phyloP scores from a whole-genome alignment of 306 rosid species.

The Lathyrus oleraceus region DNA sequence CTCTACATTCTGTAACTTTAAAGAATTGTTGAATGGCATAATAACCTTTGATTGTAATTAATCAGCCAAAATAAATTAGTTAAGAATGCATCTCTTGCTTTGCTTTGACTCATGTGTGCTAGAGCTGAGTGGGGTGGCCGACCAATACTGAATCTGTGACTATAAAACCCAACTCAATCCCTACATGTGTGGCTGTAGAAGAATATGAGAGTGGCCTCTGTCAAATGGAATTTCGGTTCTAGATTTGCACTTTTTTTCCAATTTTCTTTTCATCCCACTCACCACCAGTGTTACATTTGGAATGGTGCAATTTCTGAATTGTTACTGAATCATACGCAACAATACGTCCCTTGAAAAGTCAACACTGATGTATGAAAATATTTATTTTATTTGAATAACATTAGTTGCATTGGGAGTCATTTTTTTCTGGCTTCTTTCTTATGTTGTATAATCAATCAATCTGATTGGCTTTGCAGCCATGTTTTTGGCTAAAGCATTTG shows the following conservation, averaged over 20 bases:
- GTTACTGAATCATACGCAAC: not conserved
- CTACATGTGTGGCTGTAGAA: not conserved
- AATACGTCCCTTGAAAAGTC: not conserved
- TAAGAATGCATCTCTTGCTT: slow-evolving; percentile 8
- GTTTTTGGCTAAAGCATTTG: slow-evolving; percentile 60
- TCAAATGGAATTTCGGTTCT: not conserved
- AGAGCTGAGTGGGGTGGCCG: not conserved
- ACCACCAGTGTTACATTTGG: not conserved
- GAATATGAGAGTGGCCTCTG: not conserved
- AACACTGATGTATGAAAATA: not conserved
- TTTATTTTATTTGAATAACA: slow-evolving; percentile 22
- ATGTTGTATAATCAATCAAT: slow-evolving; percentile 16
- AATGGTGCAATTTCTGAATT: not conserved
- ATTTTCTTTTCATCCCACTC: not conserved
- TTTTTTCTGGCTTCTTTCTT: slow-evolving; percentile 25
- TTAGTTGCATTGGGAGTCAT: not conserved
- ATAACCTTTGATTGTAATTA: not conserved
- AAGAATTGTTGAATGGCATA: not conserved
- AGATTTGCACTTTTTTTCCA: not conserved
- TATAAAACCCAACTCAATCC: not conserved
- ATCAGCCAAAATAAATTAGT: not conserved
- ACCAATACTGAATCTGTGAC: not conserved
- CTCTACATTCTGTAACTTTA: not conserved
- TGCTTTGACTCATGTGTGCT: not conserved
- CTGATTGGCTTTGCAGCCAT: slow-evolving; percentile 22